These are phyloP conservation scores for Suillus ampliporus DNA, from an alignment of 768 basidiomycete species.

Conservation along the genomic window DNA sequence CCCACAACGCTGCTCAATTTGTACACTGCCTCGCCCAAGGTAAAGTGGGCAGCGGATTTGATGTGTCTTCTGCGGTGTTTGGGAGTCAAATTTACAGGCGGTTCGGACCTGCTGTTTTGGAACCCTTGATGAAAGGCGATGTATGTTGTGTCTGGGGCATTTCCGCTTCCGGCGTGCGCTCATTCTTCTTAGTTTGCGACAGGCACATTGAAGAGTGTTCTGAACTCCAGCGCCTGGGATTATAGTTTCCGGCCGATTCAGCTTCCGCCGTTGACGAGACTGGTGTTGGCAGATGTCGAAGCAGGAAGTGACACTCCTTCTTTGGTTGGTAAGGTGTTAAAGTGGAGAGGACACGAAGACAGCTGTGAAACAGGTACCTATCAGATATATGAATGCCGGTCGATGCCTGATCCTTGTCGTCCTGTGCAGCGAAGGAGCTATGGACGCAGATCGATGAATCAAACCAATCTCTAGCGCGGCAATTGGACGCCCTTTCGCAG, in stretches of 20 bases:
- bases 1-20: conserved; percentile 94
- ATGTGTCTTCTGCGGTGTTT: conserved; percentile 91
- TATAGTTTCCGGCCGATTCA: conserved; percentile 69
- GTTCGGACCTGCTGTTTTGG: conserved; percentile 76
- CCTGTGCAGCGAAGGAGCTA: conserved; percentile 56
- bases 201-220: conserved; percentile 47
- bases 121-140: conserved; percentile 60
- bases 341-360: conserved; percentile 71
- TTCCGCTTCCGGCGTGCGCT: conserved; percentile 3
- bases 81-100: conserved; percentile 94
- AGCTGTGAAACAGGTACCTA: conserved; percentile 57
- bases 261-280: conserved; percentile 81
- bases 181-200: conserved; percentile 19
- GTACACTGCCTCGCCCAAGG: conserved; percentile 97
- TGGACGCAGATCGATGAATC: conserved; percentile 69
- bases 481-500: conserved; percentile 56
- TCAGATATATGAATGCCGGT: not conserved
- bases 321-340: conserved; percentile 88
- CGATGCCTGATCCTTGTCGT: conserved; percentile 5
- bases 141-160: conserved; percentile 21
- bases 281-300: conserved; percentile 95
- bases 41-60: conserved; percentile 97
- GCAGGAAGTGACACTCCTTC: conserved; percentile 96
- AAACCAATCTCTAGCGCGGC: conserved; percentile 63
- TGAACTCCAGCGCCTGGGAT: conserved; percentile 77